Percentiles rank a stretch among this genome's conserved stretches.
Conservation (phyloP, 495 filamentous ascomycete genomes). For the Penicillium tannophilum region DNA sequence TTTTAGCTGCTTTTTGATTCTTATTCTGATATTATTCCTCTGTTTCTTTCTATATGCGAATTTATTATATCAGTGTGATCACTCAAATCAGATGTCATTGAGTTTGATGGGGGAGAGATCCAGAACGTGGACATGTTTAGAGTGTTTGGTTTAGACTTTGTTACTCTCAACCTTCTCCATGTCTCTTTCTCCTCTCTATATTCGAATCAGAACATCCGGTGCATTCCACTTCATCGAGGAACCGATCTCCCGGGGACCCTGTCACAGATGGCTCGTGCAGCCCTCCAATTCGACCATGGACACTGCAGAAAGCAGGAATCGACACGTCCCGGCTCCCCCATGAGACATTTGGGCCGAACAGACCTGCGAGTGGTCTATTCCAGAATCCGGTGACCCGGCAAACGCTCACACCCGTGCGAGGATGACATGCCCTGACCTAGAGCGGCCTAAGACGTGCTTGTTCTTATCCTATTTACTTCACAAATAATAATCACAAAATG, state of each 20-base stretch:
- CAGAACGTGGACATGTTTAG: background rate
- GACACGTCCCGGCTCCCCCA: conserved; percentile 33
- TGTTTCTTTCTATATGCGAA: background rate
- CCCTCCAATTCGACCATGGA: conserved; percentile 25
- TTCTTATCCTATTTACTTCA: background rate
- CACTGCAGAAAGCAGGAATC: conserved; percentile 27
- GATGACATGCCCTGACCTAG: conserved; percentile 27
- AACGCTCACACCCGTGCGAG: conserved; percentile 34
- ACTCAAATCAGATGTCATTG: background rate
- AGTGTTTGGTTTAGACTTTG: background rate
- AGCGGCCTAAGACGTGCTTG: background rate
- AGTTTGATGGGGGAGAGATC: background rate
- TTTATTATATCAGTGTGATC: background rate
- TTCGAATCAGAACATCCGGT: conserved; percentile 18
- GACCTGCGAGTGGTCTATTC: conserved; percentile 32
- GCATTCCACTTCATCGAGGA: conserved; percentile 28
- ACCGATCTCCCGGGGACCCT: conserved; percentile 27
- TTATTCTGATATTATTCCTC: background rate
- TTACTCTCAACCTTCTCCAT: background rate
- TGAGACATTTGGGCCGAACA: conserved; percentile 33
- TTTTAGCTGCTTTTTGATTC: background rate
- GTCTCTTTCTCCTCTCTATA: background rate
- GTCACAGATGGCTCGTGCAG: conserved; percentile 28
- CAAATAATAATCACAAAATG: background rate
- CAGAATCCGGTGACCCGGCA: conserved; percentile 38